phyloP scores from a whole-genome alignment of 108 stramenopile species.

The Pseudonitzschia delicatissima region DNA sequence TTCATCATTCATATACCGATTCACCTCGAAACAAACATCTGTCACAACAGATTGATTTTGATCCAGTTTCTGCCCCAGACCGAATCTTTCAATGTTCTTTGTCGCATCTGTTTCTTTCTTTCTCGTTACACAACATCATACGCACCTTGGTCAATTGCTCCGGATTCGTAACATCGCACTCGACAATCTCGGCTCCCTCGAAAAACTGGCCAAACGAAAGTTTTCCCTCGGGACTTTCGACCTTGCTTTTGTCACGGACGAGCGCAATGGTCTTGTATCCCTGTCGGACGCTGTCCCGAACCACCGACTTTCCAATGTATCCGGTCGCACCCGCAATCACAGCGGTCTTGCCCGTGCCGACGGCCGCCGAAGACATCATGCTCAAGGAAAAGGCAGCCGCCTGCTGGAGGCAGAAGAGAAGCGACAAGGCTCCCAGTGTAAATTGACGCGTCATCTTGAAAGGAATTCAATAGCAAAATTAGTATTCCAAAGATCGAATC shows the following conservation, averaged over 20 bases:
- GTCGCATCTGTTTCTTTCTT: not conserved
- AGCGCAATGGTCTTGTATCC: constrained; percentile 84
- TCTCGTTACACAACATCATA: not conserved
- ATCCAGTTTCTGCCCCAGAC: too few species aligned
- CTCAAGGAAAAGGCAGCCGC: not conserved
- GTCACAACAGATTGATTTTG: too few species aligned
- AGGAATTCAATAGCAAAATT: not conserved
- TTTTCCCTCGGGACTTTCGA: constrained; percentile 28
- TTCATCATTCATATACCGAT: too few species aligned
- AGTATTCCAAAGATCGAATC: too few species aligned
- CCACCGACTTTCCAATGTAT: constrained; percentile 83
- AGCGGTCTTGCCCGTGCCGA: constrained; percentile 7
- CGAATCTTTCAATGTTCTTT: not conserved
- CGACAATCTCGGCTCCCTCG: constrained; percentile 54
- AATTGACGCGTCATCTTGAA: not conserved
- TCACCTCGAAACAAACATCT: too few species aligned
- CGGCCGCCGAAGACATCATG: constrained; percentile 4
- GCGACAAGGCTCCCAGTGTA: not conserved
- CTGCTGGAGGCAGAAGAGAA: not conserved
- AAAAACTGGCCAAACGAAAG: constrained; percentile 42
- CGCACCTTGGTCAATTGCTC: constrained; percentile 47
- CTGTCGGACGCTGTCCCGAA: constrained; percentile 79
- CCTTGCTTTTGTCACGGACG: constrained; percentile 51
- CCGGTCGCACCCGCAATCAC: constrained; percentile 85
- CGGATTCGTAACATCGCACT: constrained; percentile 65